Evolutionary conservation across 345 rosid species (phyloP), one percentile per base, ranked within the genome.

Genomic region (Citrus trifoliata): DNA sequence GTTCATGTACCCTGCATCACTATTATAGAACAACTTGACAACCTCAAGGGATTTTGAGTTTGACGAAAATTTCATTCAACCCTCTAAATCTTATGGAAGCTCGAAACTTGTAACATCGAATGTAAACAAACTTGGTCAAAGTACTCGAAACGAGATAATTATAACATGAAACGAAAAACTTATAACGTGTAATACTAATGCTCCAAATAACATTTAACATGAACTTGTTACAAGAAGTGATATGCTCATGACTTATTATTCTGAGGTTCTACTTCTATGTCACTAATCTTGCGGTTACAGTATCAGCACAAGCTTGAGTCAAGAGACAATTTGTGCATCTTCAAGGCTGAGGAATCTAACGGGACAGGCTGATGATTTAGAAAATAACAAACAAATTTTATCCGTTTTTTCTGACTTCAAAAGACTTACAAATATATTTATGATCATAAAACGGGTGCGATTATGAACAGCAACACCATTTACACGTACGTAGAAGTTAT

Each of bases 401-500:
- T 60, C 67, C 18, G 38, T 28, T 33, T 21, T 61, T 68, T 74
- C 12, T 18, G 65, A 64, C 33, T 32, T 78, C 22, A 55, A 10
- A 69, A 25, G 55, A 78, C 38, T 12, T 24, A 72, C 62, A 68
- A 80, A 73, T 73, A 42, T 37, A 6, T 68, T 61, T 70, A 65
- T 68, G 7, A 77, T n/a, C 25, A 37, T 18, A 19, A 40, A 27
- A 60, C 0, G 35, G 65, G 60, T 67, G 75, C 59, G 1, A 14
- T 9, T 28, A 24, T 65, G 13, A 56, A 19, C 61, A 56, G 10
- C 4, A 63, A 76, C 70, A 75, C 73, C 80, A 85, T 82, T 88
- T 84, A 90, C 83, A 83, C 80, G 75, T 79, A 74, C 28, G 80
- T 69, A 76, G 79, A 80, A 18, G 95, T 84, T 79, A 88, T 67